A percentile compares a stretch with the other conserved stretches of the same genome.
Conservation (phyloP, 2,329 filamentous ascomycete genomes). For the Cadophora gregata region DNA sequence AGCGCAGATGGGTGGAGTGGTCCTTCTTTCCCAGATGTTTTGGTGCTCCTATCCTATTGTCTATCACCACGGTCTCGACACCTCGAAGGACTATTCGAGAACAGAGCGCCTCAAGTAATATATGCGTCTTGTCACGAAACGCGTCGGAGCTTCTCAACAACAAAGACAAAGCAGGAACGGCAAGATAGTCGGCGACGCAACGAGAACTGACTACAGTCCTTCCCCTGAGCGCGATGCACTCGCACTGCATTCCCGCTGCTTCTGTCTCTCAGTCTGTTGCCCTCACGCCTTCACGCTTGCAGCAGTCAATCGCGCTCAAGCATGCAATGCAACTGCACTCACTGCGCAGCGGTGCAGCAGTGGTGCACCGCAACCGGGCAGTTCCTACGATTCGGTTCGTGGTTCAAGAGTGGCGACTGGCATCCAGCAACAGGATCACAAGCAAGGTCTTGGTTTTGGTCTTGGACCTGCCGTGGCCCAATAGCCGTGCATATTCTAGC, state of each 20-base stretch:
- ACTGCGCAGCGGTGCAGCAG: background rate
- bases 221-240: slow-evolving; percentile 14
- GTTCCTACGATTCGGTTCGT: slow-evolving; percentile 5
- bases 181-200: slow-evolving; percentile 17
- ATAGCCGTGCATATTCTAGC: slow-evolving; percentile 24
- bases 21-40: slow-evolving; percentile 15
- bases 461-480: slow-evolving; percentile 23
- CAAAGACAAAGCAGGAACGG: slow-evolving; percentile 15
- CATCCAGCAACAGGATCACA: slow-evolving; percentile 20
- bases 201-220: background rate
- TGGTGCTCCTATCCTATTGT: slow-evolving; percentile 12
- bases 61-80: slow-evolving; percentile 10
- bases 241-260: slow-evolving; percentile 5
- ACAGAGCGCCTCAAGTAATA: slow-evolving; percentile 3
- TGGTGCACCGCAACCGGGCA: slow-evolving; percentile 17
- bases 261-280: background rate
- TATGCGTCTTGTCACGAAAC: slow-evolving; percentile 27
- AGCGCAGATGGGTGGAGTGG: slow-evolving; percentile 9
- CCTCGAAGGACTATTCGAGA: slow-evolving; percentile 6
- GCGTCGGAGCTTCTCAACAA: slow-evolving; percentile 30
- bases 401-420: slow-evolving; percentile 22
- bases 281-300: slow-evolving; percentile 13
- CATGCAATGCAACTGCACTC: slow-evolving; percentile 10
- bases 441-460: slow-evolving; percentile 29
- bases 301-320: slow-evolving; percentile 27